Percentiles rank a stretch among this genome's conserved stretches.
Evolutionary conservation across 169 alveolate species (phyloP).

Genomic region (Plasmodium berghei): DNA sequence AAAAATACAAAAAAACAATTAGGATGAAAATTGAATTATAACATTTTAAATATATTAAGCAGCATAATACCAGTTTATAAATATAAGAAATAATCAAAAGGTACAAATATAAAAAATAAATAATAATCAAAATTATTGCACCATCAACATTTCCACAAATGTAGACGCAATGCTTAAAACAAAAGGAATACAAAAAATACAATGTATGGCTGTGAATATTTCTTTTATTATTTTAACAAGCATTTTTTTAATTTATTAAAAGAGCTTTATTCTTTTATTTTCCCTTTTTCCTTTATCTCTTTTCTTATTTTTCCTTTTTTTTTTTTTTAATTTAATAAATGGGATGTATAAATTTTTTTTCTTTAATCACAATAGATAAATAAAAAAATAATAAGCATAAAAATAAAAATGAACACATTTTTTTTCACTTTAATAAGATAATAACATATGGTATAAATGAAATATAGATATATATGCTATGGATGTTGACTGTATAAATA

Average conservation of each 20-base stretch:
- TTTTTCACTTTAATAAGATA: not conserved
- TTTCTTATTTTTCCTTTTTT: conserved; percentile 19
- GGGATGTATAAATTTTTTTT: conserved; percentile 20
- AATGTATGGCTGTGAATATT: too few relatives aligned
- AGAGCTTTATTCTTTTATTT: not conserved
- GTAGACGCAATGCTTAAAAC: too few relatives aligned
- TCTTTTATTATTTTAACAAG: not conserved
- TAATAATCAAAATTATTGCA: too few relatives aligned
- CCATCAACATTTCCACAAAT: too few relatives aligned
- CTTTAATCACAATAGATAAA: not conserved
- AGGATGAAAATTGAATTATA: too few relatives aligned
- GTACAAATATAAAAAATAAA: too few relatives aligned
- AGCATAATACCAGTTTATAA: too few relatives aligned
- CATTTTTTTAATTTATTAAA: conserved; percentile 6
- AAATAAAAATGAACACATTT: not conserved
- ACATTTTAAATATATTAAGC: too few relatives aligned
- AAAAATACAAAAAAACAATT: too few relatives aligned
- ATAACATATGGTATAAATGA: not conserved
- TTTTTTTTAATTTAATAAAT: conserved; percentile 5
- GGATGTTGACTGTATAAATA: too few relatives aligned
- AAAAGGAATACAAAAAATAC: too few relatives aligned
- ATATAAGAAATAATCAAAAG: too few relatives aligned
- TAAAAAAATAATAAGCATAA: conserved; percentile 19
- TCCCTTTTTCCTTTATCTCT: conserved; percentile 16
- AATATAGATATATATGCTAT: not conserved